Evolutionary conservation across 2,329 filamentous ascomycete genomes (phyloP).

Genomic region (Botrytis deweyae): DNA sequence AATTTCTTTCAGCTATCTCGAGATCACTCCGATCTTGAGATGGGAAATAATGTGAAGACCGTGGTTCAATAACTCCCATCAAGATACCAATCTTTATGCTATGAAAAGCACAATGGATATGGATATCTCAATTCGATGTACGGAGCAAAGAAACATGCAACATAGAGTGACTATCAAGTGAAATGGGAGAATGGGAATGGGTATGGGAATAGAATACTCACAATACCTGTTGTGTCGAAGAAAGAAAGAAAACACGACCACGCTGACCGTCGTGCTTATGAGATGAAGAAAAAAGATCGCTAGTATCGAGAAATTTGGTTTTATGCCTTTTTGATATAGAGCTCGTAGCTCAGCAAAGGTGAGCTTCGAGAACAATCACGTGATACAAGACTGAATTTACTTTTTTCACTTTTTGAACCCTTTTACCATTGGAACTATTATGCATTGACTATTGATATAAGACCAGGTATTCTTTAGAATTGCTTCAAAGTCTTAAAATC

Average conservation of each 20-base stretch:
- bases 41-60: not conserved
- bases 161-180: not conserved
- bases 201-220: too few species aligned
- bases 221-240: not conserved
- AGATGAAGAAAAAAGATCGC: not conserved
- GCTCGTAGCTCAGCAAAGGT: not conserved
- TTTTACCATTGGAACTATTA: not conserved
- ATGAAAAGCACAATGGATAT: not conserved
- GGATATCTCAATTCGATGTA: not conserved
- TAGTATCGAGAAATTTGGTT: not conserved
- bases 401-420: not conserved
- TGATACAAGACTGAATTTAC: not conserved
- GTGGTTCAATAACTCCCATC: not conserved
- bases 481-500: not conserved
- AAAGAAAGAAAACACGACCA: not conserved
- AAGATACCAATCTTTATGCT: not conserved
- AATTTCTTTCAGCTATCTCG: not conserved
- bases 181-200: not conserved
- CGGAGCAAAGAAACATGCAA: not conserved
- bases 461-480: not conserved
- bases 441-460: not conserved
- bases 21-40: not conserved
- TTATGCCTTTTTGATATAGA: not conserved
- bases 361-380: not conserved
- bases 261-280: too few species aligned